Evolutionary conservation across 139 green algal species (phyloP), one percentile per base, ranked within the genome.

Genomic region (Tetratostichococcus sp.): DNA sequence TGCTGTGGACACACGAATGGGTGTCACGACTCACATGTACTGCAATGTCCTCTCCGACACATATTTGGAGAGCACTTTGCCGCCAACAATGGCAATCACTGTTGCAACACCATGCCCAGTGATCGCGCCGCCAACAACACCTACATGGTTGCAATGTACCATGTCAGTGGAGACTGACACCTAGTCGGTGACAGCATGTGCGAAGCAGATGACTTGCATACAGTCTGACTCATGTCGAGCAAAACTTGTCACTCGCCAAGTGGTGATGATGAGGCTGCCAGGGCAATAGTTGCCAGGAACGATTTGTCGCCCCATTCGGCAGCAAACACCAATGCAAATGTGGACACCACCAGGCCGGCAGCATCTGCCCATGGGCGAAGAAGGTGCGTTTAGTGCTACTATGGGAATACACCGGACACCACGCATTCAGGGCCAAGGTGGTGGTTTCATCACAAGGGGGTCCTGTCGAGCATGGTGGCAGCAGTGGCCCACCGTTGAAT

Each of bases 241-340:
- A 62, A 4, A 67, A n/a, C 8, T 0, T 30, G 21, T 75, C 17
- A n/a, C n/a, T n/a, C 69, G 72, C 85, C 85, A 2, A 86, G 30
- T 8, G 91, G 92, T 1, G 76, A 86, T 2, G 86, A 91, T 30
- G 92, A 89, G 19, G 94, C 94, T 1, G 90, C 87, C 31, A 98
- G 89, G 1, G 94, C 94, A 62, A 98, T 99, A n/a, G 95, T 99
- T 1, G 95, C 93, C 43, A 99, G 85, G 83, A 99, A 99, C 30
- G 91, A 97, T 80, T 98, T 99, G 87, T 99, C 95, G 4, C 95
- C 95, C 95, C 95, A 99, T 81, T 99, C 95, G 0, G 95, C 95
- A 30, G 94, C 91, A 85, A 99, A 99, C 14, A 99, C 95, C 1
- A 99, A 87, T 3, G 86, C 75, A 77, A 99, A 99, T 30, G 94